phyloP scores from a whole-genome alignment of 1,139 yeast genomes.

The Suhomyces bolitotheri region DNA sequence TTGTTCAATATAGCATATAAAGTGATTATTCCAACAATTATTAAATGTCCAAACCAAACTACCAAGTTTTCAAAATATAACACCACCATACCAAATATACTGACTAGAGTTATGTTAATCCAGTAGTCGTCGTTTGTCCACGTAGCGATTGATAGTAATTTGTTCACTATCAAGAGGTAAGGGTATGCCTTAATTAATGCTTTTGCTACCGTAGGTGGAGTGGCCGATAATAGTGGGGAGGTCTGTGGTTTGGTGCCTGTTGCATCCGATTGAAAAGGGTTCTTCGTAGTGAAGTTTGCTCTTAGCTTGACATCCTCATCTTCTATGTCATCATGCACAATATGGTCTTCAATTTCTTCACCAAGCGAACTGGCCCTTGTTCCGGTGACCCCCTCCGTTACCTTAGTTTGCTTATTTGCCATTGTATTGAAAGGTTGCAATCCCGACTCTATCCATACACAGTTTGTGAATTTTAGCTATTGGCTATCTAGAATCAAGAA shows the following conservation, averaged over 20 bases:
- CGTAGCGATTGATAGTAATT: conserved; percentile 68
- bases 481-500: too few relatives aligned
- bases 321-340: conserved; percentile 12
- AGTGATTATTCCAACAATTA: conserved; percentile 66
- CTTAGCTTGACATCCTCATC: conserved; percentile 17
- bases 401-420: conserved; percentile 8
- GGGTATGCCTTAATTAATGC: conserved; percentile 84
- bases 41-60: conserved; percentile 77
- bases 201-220: conserved; percentile 90
- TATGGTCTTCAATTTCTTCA: conserved; percentile 8
- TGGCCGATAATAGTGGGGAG: conserved; percentile 71
- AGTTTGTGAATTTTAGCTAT: too few relatives aligned
- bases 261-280: conserved; percentile 8
- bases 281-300: conserved; percentile 15
- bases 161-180: conserved; percentile 70
- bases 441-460: too few relatives aligned
- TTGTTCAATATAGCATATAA: conserved; percentile 64
- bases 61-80: conserved; percentile 73
- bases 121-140: conserved; percentile 91
- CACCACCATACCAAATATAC: conserved; percentile 58
- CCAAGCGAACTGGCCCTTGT: conserved; percentile 7
- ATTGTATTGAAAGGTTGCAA: too few relatives aligned
- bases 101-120: conserved; percentile 66
- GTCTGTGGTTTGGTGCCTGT: conserved; percentile 41
- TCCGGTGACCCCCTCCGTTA: conserved; percentile 7